Percentiles rank a stretch among this genome's conserved stretches.
Evolutionary conservation across 495 filamentous ascomycete genomes (phyloP).

Genomic region (Penicillium canariense): DNA sequence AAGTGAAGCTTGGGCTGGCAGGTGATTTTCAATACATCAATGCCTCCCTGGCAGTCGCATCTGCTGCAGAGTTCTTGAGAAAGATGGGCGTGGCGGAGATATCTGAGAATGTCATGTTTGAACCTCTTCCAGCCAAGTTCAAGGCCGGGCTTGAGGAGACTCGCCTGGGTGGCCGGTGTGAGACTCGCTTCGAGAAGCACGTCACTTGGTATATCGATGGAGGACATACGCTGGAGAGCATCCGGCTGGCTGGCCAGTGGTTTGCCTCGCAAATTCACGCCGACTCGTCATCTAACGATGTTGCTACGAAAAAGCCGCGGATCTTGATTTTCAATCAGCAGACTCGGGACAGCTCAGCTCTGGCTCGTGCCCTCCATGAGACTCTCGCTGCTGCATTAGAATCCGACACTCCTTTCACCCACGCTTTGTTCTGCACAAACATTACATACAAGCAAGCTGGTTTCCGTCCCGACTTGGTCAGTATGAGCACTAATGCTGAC

Average conservation of each 20-base stretch:
- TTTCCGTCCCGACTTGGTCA: slow-evolving; percentile 75
- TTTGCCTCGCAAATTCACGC: slow-evolving; percentile 58
- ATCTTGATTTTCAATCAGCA: slow-evolving; percentile 97
- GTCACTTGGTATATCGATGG: slow-evolving; percentile 88
- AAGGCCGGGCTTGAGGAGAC: slow-evolving; percentile 71
- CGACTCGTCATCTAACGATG: slow-evolving; percentile 47
- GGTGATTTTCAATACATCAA: slow-evolving; percentile 85
- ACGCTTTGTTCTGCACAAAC: slow-evolving; percentile 88
- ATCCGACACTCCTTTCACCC: slow-evolving; percentile 61
- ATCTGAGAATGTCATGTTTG: slow-evolving; percentile 46
- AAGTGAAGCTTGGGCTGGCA: slow-evolving; percentile 69
- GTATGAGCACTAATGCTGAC: slow-evolving; percentile 63
- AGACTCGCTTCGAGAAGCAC: slow-evolving; percentile 64
- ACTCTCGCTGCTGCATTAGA: slow-evolving; percentile 58
- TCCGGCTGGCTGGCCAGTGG: slow-evolving; percentile 76
- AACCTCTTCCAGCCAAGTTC: slow-evolving; percentile 62
- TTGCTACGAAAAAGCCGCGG: slow-evolving; percentile 41
- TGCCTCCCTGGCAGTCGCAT: slow-evolving; percentile 74
- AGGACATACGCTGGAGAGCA: slow-evolving; percentile 86
- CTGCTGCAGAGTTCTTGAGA: slow-evolving; percentile 61
- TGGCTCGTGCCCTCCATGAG: slow-evolving; percentile 65
- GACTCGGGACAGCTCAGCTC: slow-evolving; percentile 65
- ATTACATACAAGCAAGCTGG: slow-evolving; percentile 69
- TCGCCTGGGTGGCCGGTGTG: slow-evolving; percentile 78
- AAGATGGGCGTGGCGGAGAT: slow-evolving; percentile 43